A percentile compares a stretch with the other conserved stretches of the same genome.
Conservation (phyloP, 345 rosid genomes). For the Turnera subulata region DNA sequence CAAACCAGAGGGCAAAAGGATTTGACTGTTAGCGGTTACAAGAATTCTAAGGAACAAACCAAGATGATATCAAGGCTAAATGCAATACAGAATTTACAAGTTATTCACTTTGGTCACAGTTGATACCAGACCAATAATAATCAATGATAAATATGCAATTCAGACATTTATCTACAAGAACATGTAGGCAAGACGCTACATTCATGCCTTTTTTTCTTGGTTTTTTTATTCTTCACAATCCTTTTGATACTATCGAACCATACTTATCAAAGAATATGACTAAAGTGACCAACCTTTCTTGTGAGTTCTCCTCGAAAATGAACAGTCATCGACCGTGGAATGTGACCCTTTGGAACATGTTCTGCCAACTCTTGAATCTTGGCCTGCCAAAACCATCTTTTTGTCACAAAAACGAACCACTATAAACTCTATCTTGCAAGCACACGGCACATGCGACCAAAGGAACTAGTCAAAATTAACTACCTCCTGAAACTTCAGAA, state of each 20-base stretch:
- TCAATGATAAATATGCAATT: too few relatives aligned
- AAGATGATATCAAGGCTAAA: background rate
- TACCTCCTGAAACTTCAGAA: slow-evolving; percentile 97
- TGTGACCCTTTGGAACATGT: slow-evolving; percentile 98
- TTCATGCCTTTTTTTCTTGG: background rate
- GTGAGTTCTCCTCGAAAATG: slow-evolving; percentile 98
- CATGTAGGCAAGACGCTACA: background rate
- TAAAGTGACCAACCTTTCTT: slow-evolving; percentile 65
- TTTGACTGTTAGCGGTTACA: background rate
- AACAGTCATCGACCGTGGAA: slow-evolving; percentile 91
- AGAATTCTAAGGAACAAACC: background rate
- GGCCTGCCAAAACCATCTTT: slow-evolving; percentile 49
- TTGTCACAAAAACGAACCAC: background rate
- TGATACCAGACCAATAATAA: background rate
- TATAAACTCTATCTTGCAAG: background rate
- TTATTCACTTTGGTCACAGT: background rate
- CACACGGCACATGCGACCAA: background rate
- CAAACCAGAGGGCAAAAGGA: background rate
- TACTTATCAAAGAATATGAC: background rate
- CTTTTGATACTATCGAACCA: background rate
- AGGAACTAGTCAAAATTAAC: slow-evolving; percentile 6
- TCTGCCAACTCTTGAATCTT: slow-evolving; percentile 98
- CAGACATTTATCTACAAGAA: background rate
- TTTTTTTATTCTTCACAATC: background rate
- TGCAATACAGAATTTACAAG: background rate